These are phyloP conservation scores for Torrubiella hemipterigena DNA, from an alignment of 2,329 filamentous ascomycete species.

Conservation along the genomic window DNA sequence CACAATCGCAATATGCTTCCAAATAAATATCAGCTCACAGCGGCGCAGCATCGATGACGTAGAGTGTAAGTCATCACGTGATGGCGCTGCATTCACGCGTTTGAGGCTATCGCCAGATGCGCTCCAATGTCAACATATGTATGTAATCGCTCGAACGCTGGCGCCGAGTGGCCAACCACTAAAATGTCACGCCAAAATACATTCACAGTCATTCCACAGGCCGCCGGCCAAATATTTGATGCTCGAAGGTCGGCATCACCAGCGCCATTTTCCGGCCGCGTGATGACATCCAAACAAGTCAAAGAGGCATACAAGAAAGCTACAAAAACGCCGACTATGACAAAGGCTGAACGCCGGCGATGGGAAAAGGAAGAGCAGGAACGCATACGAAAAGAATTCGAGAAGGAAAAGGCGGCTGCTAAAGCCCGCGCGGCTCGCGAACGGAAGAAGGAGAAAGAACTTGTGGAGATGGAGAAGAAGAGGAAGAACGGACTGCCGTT, in stretches of 20 bases:
- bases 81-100: not conserved
- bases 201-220: slow-evolving; percentile 29
- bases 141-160: not conserved
- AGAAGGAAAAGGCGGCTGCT: slow-evolving; percentile 33
- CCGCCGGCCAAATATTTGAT: slow-evolving; percentile 11
- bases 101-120: not conserved
- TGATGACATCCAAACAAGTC: slow-evolving; percentile 31
- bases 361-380: slow-evolving; percentile 38
- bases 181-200: slow-evolving; percentile 28
- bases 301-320: slow-evolving; percentile 24
- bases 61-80: not conserved
- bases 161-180: too few relatives aligned
- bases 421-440: slow-evolving; percentile 39
- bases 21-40: not conserved
- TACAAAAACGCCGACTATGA: slow-evolving; percentile 22
- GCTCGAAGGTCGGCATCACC: too few relatives aligned
- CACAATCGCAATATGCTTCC: too few relatives aligned
- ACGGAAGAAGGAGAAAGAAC: slow-evolving; percentile 42
- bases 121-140: not conserved
- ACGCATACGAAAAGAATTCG: slow-evolving; percentile 38
- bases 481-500: slow-evolving; percentile 40
- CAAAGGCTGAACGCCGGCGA: slow-evolving; percentile 24
- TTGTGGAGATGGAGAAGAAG: slow-evolving; percentile 34
- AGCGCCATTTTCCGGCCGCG: slow-evolving; percentile 13
- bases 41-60: not conserved